phyloP scores from a whole-genome alignment of 2,329 filamentous ascomycete genomes.

The Microcyclosporella mali region DNA sequence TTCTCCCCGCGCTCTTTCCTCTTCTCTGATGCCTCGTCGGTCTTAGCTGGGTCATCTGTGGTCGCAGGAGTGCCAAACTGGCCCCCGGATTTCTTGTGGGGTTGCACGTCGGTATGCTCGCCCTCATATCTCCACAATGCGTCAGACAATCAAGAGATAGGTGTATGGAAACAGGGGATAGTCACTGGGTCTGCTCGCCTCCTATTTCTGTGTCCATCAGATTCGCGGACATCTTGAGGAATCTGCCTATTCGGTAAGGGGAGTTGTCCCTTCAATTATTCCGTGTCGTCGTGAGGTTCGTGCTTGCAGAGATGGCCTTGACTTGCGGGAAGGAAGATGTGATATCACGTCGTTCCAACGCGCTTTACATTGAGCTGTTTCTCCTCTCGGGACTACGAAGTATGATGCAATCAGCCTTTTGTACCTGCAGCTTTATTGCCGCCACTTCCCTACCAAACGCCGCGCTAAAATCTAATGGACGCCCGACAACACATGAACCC shows the following conservation, averaged over 20 bases:
- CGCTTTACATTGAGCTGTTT: too few species aligned
- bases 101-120: constrained; percentile 44
- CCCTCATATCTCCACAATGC: constrained; percentile 49
- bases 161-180: neutral
- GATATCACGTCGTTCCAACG: too few species aligned
- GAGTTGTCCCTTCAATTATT: too few species aligned
- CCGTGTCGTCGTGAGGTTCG: too few species aligned
- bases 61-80: constrained; percentile 43
- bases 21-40: constrained; percentile 28
- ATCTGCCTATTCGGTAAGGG: too few species aligned
- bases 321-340: too few species aligned
- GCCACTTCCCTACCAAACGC: constrained; percentile 18
- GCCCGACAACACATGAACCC: constrained; percentile 7
- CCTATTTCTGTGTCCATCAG: constrained; percentile 55
- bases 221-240: constrained; percentile 43
- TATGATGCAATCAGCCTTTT: constrained; percentile 1
- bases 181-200: constrained; percentile 55
- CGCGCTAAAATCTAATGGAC: constrained; percentile 22
- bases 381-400: too few species aligned
- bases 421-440: constrained; percentile 3
- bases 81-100: constrained; percentile 50
- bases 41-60: constrained; percentile 30
- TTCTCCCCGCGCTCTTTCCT: constrained; percentile 37
- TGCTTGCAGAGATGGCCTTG: too few species aligned
- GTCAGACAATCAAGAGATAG: neutral